Base-by-base conservation (phyloP, 225 moss, liverwort and hornwort genomes). In the Marchantia polymorpha region DNA sequence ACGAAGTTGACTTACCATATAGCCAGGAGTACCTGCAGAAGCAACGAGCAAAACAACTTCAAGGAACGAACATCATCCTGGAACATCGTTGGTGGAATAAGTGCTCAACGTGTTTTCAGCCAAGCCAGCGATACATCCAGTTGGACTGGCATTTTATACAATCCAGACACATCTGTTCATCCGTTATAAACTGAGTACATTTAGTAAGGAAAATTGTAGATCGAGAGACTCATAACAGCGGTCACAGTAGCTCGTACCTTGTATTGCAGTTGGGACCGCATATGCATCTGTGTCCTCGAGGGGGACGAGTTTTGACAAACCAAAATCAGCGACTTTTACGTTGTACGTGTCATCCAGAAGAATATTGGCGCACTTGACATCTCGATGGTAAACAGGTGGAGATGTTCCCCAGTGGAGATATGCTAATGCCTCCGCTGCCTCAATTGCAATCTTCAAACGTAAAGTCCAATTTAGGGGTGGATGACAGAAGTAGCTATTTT, bases 261-360 rank as follows among this genome's bases (percentile, higher is more conserved):
- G 80, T 1, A 63, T 31, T 9, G 81, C 65, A 15, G 58, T 77
- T 20, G 90, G 88, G 47, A 84, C 85, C 39, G 87, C 79, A 39
- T 90, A 82, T 26, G 87, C 79, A 39, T 90, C 84, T 26, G 82
- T 79, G n/a, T 75, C 83, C 12, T 86, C 86, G 6, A 55, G 19
- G 12, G 51, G n/a, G 3, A 78, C 77, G 47, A 84, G 52, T 46
- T 81, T 84, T 2, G 88, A 88, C 11, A 88, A 55, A 6, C 90
- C 86, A 75, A 90, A 90, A 64, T 90, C 86, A 1, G 86, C 88
- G 12, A 90, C 88, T 75, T 90, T 86, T 13, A 82, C 86, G 7
- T 72, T 77, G 25, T 86, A 83, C 2, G 81, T 73, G 9, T 70
- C 81, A n/a, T 88, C 89, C 54, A 90, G 69, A 39, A 89, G 77